These are phyloP conservation scores for Kluyveromyces nonfermentans DNA, from an alignment of 805 yeast species.

Conservation along the genomic window DNA sequence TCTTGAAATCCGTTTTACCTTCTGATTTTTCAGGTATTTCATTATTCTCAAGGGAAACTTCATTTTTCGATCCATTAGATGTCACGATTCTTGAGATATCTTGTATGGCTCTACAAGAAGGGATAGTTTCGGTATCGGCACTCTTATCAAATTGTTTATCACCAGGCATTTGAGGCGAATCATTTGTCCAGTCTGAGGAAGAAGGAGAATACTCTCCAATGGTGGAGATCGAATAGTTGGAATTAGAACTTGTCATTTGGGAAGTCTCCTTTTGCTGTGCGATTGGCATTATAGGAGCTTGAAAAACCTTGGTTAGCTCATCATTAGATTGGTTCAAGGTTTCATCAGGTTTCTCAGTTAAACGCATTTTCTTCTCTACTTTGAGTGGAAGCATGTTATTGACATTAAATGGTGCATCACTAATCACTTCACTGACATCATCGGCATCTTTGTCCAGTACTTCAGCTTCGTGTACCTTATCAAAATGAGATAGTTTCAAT, in stretches of 20 bases:
- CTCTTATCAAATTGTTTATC: slow-evolving; percentile 8
- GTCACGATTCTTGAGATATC: slow-evolving; percentile 33
- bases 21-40: slow-evolving; percentile 7
- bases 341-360: slow-evolving; percentile 8
- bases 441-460: slow-evolving; percentile 17
- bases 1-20: background rate
- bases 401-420: slow-evolving; percentile 28
- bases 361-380: slow-evolving; percentile 14
- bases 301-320: slow-evolving; percentile 19
- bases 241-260: slow-evolving; percentile 25
- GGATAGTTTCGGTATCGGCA: slow-evolving; percentile 19
- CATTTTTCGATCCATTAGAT: background rate
- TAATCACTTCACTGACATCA: slow-evolving; percentile 25
- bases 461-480: slow-evolving; percentile 32
- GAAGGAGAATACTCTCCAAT: slow-evolving; percentile 41
- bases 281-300: slow-evolving; percentile 25
- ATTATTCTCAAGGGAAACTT: background rate
- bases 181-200: slow-evolving; percentile 35
- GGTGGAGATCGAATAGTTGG: slow-evolving; percentile 31
- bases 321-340: slow-evolving; percentile 8
- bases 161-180: slow-evolving; percentile 28
- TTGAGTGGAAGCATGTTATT: slow-evolving; percentile 22
- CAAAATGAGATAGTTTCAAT: slow-evolving; percentile 10
- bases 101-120: slow-evolving; percentile 33
- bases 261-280: slow-evolving; percentile 6